These are phyloP conservation scores for Ogataea methanolica DNA, from an alignment of 805 yeast species.

Conservation along the genomic window DNA sequence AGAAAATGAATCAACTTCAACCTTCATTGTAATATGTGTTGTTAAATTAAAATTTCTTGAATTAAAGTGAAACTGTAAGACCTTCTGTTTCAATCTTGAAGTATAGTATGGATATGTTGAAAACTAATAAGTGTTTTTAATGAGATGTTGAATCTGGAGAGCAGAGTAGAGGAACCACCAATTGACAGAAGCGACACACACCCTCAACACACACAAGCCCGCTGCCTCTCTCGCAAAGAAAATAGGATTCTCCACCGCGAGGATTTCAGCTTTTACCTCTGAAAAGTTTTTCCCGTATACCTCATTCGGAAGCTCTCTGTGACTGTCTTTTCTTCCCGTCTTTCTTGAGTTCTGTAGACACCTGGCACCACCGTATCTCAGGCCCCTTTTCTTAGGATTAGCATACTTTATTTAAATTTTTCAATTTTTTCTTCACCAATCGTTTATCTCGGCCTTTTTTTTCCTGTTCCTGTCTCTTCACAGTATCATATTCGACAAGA, in stretches of 20 bases:
- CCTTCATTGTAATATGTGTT: slow-evolving; percentile 68
- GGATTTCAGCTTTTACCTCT: not conserved
- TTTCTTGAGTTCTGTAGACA: not conserved
- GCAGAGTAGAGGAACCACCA: not conserved
- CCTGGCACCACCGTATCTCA: no score
- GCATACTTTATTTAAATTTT: not conserved
- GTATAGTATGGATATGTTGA: not conserved
- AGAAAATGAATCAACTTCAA: slow-evolving; percentile 99
- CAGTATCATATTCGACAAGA: slow-evolving; percentile 31
- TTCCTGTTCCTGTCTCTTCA: not conserved
- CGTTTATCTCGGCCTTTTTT: not conserved
- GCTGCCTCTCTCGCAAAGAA: not conserved
- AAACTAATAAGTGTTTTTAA: not conserved
- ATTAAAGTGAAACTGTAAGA: not conserved
- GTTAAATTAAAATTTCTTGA: not conserved
- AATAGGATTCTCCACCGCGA: no score
- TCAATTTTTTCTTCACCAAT: not conserved
- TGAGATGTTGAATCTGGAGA: no score
- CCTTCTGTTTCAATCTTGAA: not conserved
- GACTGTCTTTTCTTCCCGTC: not conserved
- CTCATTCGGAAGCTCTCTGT: not conserved
- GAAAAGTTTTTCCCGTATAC: not conserved
- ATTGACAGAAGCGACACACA: not conserved
- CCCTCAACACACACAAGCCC: not conserved
- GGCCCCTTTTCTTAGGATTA: no score